These are phyloP conservation scores for Phyllosticta citribraziliensis DNA, from an alignment of 2,329 filamentous ascomycete species.

Conservation along the genomic window DNA sequence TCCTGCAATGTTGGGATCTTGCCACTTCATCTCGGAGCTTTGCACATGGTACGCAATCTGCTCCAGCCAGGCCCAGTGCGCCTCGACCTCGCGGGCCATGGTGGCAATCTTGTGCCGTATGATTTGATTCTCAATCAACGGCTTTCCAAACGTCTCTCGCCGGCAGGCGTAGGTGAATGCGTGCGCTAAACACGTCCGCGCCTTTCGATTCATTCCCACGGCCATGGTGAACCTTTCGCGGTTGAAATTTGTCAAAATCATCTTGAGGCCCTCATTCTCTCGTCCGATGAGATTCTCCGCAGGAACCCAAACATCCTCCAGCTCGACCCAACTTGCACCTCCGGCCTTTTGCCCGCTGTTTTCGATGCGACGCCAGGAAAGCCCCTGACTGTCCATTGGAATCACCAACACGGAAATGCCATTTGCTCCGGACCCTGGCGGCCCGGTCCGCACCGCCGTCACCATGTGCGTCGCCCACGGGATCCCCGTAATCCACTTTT, in stretches of 20 bases:
- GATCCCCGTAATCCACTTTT: constrained; percentile 60
- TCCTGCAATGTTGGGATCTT: constrained; percentile 29
- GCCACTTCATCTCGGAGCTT: constrained; percentile 30
- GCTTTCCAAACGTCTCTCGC: constrained; percentile 49
- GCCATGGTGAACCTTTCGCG: constrained; percentile 50
- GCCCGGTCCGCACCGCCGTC: constrained; percentile 52
- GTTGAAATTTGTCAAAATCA: constrained; percentile 47
- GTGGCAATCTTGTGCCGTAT: constrained; percentile 52
- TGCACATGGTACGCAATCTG: constrained; percentile 49
- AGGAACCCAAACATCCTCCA: constrained; percentile 48
- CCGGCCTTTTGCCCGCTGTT: constrained; percentile 60
- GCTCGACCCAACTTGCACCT: constrained; percentile 47
- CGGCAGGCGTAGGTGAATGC: constrained; percentile 43
- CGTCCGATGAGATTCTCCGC: constrained; percentile 43
- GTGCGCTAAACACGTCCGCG: constrained; percentile 46
- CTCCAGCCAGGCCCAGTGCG: constrained; percentile 52
- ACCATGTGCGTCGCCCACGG: constrained; percentile 53
- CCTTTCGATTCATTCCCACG: constrained; percentile 47
- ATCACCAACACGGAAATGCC: constrained; percentile 52
- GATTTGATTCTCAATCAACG: constrained; percentile 48
- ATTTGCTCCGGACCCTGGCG: constrained; percentile 34
- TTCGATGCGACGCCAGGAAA: constrained; percentile 45
- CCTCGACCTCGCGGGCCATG: constrained; percentile 50
- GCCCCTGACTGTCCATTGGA: constrained; percentile 40
- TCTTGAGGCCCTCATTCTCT: constrained; percentile 47